Base-by-base conservation (phyloP, 1,139 yeast genomes). In the Sugiyamaella xylanicola region DNA sequence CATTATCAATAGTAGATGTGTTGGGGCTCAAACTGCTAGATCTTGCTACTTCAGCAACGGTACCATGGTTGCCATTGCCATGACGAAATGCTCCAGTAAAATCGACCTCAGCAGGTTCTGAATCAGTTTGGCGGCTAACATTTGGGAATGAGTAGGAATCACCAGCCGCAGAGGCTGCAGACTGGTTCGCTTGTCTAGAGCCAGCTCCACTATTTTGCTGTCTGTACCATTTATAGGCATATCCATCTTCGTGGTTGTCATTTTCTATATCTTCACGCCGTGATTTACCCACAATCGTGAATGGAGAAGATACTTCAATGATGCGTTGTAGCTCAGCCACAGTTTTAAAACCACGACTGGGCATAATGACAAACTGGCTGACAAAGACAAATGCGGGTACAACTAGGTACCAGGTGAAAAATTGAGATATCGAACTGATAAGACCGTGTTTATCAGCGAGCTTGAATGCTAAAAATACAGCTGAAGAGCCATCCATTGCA, bases 331-430 rank as follows among this genome's bases (percentile, higher is more conserved):
- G 47, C 20, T 57, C 59, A 2, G 57, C 61, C 19, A 59, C 47
- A 4, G 59, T 44, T 40, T 51, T 49, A 29, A 45, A 54, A 11
- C 51, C 45, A 4, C 45, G 46, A 21, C 67, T 74, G 4, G 97
- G 97, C 97, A 92, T 90, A 27, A 91, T 74, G 40, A 83, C 76
- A 7, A 86, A 39, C 70, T 90, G 96, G 63, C 93, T 87, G 1
- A 83, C 44, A 11, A 87, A 72, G 48, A 91, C 89, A 68, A 89
- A 87, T 0, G 82, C 55, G 0, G 98, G 96, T 2, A 90, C 90
- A 4, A 82, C 63, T 65, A 87, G 69, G 67, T 89, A 93, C 58
- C 74, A 68, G 15, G 80, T 72, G 74, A 92, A 89, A 68, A 92
- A 90, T 48, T 71, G 74, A 17, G 77, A 66, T 5, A 89, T 66